Base-by-base conservation (phyloP, 768 basidiomycete genomes). In the Tulasnella sp. region DNA sequence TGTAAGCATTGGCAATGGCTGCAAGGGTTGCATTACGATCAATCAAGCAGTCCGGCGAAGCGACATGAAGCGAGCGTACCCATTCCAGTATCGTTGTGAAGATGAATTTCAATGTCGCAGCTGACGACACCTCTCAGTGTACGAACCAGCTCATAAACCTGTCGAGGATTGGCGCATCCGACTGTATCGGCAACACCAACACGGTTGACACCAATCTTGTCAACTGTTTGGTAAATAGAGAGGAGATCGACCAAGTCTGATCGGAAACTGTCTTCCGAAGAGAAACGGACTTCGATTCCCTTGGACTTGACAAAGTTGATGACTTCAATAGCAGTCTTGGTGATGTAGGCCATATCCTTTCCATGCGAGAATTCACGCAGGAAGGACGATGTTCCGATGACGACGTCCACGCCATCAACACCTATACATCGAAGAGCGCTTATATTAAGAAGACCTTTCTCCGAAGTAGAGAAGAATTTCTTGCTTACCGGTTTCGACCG, bases 271-370 rank as follows among this genome's bases (percentile, higher is more conserved):
- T 99, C 95, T 67, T 99, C 95, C 25, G 93, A 92, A 4, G 95
- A 98, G 77, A 99, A 99, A 54, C 95, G 90, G 64, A 99, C 89
- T 71, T 99, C 95, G 62, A 99, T 93, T 55, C 83, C 83, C 83
- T 96, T 99, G 72, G 86, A 91, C 76, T 99, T 99, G 77, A 99
- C 93, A 61, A 83, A 99, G 61, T 93, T 79, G 69, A 99, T 99
- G 59, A 99, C 95, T 66, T 96, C 92, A 61, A 96, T 90, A 54
- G 93, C 93, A 33, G 89, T 85, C 71, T 92, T 96, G 73, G 93
- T 93, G 72, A 99, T 99, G 71, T 95, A 99, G 40, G 88, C 71
- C 89, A 99, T 99, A 67, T 98, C 95, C 78, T 98, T 99, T 63
- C 95, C 95, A 66, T 99, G 95, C 24, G 93, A 96, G 77, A 98